Evolutionary conservation across 108 stramenopile species (phyloP).

Genomic region (Mediolabrus comicus): DNA sequence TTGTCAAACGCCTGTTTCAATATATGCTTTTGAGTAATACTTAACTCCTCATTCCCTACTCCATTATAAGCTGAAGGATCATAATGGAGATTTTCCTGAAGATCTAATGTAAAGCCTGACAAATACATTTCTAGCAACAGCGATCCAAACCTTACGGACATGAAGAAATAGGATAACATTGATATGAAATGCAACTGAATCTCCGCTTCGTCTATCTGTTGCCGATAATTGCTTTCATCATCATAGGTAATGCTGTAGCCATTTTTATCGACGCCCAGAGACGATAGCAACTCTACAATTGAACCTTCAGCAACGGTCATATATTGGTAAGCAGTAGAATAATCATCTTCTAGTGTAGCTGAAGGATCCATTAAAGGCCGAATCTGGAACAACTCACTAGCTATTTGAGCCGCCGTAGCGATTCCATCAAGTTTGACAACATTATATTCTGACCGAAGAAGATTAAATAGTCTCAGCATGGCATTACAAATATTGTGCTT

Average conservation of each 20-base stretch:
- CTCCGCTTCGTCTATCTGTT: too few relatives aligned
- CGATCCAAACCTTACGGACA: constrained; percentile 5
- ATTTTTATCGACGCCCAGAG: neutral
- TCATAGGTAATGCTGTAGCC: too few relatives aligned
- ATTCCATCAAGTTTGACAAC: neutral
- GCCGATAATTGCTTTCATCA: too few relatives aligned
- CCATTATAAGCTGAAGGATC: neutral
- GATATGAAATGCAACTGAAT: too few relatives aligned
- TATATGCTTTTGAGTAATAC: constrained; percentile 1
- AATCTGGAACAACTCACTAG: neutral
- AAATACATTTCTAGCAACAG: constrained; percentile 11
- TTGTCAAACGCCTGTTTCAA: neutral
- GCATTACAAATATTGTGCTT: neutral
- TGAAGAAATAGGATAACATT: too few relatives aligned
- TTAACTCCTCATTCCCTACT: neutral
- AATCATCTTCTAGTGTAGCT: neutral
- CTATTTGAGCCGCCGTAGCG: neutral
- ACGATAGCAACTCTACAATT: neutral
- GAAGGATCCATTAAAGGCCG: neutral
- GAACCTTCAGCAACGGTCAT: neutral
- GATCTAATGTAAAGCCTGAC: constrained; percentile 1
- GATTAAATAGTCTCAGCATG: neutral
- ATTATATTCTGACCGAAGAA: neutral
- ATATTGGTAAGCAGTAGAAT: neutral
- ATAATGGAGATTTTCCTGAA: neutral